Base-by-base conservation (phyloP, 108 stramenopile genomes). In the Cyclotella cryptica region DNA sequence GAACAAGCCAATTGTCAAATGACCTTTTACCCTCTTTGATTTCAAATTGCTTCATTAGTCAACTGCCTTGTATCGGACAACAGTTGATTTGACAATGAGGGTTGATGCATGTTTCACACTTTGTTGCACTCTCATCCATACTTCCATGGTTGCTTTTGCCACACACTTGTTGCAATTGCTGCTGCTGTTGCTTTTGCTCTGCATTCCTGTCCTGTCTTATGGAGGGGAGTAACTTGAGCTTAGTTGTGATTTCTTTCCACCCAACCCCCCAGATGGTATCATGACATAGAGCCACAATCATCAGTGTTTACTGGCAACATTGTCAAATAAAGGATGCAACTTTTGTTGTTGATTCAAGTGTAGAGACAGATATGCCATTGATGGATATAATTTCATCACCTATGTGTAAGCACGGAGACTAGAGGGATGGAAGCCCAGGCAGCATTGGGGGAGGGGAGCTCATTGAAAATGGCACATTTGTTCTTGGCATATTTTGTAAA, bases 321-420 rank as follows among this genome's bases (percentile, higher is more conserved):
- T 57, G 40, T 26, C 80, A 74, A 71, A 75, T 75, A 43, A 43
- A 81, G 0, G 42, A 58, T 49, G 74, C 74, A 3, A 81, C 45
- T n/a, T 24, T 14, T n/a, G 43, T 13, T 46, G 21, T 49, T 41
- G 68, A 58, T 21, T 52, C 29, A 35, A 81, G 75, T 28, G 74
- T 54, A n/a, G 74, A 65, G 27, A 71, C 46, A 6, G 80, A 24
- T 21, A 71, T 52, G 22, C 80, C 80, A 42, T 75, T 81, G 62
- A 81, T 64, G 52, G 80, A 81, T 29, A 75, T 42, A 18, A 81
- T 81, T 44, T 74, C 80, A 70, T 81, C 80, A 10, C 80, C 80
- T 10, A 68, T 60, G 45, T 71, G 73, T 18, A 81, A 44, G 24
- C 18, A 47, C 18, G 63, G 44, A 8, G 55, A 15, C 14, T 35